Percentiles rank a stretch among this genome's conserved stretches.
Evolutionary conservation across 1,284 basidiomycete species (phyloP).

Genomic region (Gastroboletus turbinatus): DNA sequence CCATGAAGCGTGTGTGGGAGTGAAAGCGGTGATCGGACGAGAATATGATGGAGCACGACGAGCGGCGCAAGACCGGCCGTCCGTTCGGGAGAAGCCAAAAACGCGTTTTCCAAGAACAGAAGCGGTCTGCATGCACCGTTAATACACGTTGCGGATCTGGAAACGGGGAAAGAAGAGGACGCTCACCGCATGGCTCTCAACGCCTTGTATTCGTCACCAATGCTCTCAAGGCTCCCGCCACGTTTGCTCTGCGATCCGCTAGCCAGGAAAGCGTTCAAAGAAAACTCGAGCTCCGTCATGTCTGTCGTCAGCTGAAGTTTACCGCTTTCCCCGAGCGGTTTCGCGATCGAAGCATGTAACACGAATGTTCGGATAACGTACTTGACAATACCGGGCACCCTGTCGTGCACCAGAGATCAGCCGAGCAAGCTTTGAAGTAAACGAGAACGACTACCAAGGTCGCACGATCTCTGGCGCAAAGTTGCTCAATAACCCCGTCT

Average conservation of each 20-base stretch:
- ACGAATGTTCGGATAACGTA: constrained; percentile 84
- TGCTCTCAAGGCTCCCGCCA: constrained; percentile 62
- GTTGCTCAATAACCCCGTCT: constrained; percentile 69
- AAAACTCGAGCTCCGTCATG: constrained; percentile 95
- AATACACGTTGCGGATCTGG: not conserved
- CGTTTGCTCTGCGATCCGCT: constrained; percentile 58
- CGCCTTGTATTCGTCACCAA: constrained; percentile 79
- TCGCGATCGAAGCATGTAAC: constrained; percentile 84
- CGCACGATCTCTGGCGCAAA: constrained; percentile 71
- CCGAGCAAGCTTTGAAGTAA: not conserved
- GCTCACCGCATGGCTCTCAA: constrained; percentile 79
- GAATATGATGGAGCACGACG: constrained; percentile 86
- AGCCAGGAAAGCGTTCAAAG: constrained; percentile 74
- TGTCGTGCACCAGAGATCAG: constrained; percentile 32
- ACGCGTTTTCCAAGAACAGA: constrained; percentile 79
- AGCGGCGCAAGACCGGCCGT: constrained; percentile 78
- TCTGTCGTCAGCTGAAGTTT: constrained; percentile 92
- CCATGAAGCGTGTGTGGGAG: constrained; percentile 86
- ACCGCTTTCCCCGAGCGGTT: constrained; percentile 84
- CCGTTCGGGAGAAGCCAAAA: constrained; percentile 61
- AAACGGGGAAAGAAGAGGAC: not conserved
- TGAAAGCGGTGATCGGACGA: constrained; percentile 84
- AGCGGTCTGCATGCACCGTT: constrained; percentile 56
- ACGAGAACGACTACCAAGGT: constrained; percentile 56
- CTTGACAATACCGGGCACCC: constrained; percentile 68